These are phyloP conservation scores for Lantana camara DNA, from an alignment of 257 asterid species.

Conservation along the genomic window DNA sequence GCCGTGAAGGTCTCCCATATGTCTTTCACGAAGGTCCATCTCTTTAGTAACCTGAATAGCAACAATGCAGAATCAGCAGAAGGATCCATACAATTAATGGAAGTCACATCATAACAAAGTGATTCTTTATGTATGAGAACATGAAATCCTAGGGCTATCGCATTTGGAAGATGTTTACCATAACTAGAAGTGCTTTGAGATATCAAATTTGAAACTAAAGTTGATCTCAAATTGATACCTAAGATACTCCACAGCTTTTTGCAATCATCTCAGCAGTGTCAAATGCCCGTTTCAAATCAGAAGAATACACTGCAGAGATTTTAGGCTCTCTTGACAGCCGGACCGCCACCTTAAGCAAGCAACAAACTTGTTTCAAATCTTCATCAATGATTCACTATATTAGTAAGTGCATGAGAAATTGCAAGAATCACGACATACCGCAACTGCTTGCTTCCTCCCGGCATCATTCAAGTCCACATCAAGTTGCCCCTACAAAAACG, in stretches of 20 bases:
- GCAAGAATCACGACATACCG: slow-evolving; percentile 45
- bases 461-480: slow-evolving; percentile 79
- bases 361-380: not conserved
- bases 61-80: slow-evolving; percentile 21
- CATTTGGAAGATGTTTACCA: not conserved
- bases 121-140: not conserved
- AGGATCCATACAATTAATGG: not conserved
- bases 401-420: not conserved
- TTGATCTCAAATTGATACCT: slow-evolving; percentile 50
- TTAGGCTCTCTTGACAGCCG: slow-evolving; percentile 64
- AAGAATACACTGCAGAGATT: slow-evolving; percentile 66
- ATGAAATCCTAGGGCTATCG: slow-evolving; percentile 4
- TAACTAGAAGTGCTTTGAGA: not conserved
- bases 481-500: slow-evolving; percentile 65
- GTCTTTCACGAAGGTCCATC: slow-evolving; percentile 75
- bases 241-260: slow-evolving; percentile 58
- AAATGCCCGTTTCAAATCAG: slow-evolving; percentile 83
- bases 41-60: slow-evolving; percentile 69
- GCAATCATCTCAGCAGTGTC: slow-evolving; percentile 72
- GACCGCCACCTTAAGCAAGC: slow-evolving; percentile 65
- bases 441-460: slow-evolving; percentile 84
- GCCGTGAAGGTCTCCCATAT: slow-evolving; percentile 92
- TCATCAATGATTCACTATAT: slow-evolving; percentile 9
- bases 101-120: slow-evolving; percentile 2
- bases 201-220: slow-evolving; percentile 15